Evolutionary conservation across 2,329 filamentous ascomycete genomes (phyloP).

Genomic region (Ceratocystis destructans): DNA sequence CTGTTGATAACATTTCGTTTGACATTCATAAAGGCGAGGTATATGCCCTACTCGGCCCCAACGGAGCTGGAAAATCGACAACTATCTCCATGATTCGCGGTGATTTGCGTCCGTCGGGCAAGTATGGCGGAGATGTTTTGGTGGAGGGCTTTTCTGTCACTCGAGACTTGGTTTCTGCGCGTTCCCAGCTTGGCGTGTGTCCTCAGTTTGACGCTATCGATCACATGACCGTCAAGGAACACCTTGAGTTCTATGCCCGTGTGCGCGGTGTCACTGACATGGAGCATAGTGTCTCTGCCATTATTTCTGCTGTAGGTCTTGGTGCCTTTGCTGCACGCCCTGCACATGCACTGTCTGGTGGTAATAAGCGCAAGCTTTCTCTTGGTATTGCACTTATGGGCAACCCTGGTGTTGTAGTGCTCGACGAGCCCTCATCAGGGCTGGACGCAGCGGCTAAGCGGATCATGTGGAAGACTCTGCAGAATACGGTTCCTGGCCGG

Average conservation of each 20-base stretch:
- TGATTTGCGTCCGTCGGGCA: slow-evolving; percentile 65
- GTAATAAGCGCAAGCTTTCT: slow-evolving; percentile 85
- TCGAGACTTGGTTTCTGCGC: slow-evolving; percentile 55
- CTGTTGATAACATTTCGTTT: slow-evolving; percentile 81
- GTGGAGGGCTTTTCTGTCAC: slow-evolving; percentile 67
- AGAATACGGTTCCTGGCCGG: slow-evolving; percentile 59
- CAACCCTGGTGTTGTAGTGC: slow-evolving; percentile 71
- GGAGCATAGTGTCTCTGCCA: slow-evolving; percentile 60
- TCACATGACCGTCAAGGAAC: slow-evolving; percentile 76
- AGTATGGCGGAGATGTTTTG: slow-evolving; percentile 60
- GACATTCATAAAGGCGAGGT: slow-evolving; percentile 67
- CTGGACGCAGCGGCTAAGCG: slow-evolving; percentile 86
- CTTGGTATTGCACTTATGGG: slow-evolving; percentile 86
- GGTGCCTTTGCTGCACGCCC: slow-evolving; percentile 56
- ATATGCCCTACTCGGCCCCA: slow-evolving; percentile 78
- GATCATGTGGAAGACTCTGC: slow-evolving; percentile 82
- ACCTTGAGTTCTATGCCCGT: slow-evolving; percentile 75
- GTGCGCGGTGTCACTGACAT: slow-evolving; percentile 66
- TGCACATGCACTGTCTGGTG: slow-evolving; percentile 68
- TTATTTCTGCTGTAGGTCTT: slow-evolving; percentile 71
- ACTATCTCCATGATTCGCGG: slow-evolving; percentile 81
- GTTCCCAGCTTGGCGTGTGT: slow-evolving; percentile 74
- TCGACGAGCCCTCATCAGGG: slow-evolving; percentile 79
- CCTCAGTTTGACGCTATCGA: slow-evolving; percentile 83
- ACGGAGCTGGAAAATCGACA: slow-evolving; percentile 82